These are phyloP conservation scores for Phaffia rhodozyma DNA, from an alignment of 1,284 basidiomycete species.

Conservation along the genomic window DNA sequence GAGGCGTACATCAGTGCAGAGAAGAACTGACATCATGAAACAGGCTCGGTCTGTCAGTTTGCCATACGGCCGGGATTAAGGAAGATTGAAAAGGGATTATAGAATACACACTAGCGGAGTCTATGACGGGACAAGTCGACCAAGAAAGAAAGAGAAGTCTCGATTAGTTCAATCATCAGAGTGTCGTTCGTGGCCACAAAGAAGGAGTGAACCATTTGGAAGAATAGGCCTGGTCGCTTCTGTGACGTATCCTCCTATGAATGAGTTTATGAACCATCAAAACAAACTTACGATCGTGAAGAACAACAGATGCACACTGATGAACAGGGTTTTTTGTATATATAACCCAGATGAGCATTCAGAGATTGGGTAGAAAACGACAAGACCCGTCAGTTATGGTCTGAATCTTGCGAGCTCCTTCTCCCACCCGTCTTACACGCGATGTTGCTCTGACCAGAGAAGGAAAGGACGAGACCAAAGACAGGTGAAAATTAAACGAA, in stretches of 20 bases:
- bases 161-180: not conserved
- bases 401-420: not conserved
- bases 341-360: not conserved
- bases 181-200: not conserved
- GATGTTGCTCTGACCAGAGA: not conserved
- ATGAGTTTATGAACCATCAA: not conserved
- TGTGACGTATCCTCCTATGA: not conserved
- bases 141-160: not conserved
- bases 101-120: not conserved
- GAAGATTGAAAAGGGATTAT: not conserved
- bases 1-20: slow-evolving; percentile 38
- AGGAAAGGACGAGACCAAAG: not conserved
- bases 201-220: not conserved
- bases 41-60: not conserved
- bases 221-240: not conserved
- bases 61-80: not conserved
- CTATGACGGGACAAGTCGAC: not conserved
- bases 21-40: slow-evolving; percentile 28
- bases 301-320: not conserved
- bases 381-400: not conserved
- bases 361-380: slow-evolving; percentile 10
- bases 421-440: not conserved
- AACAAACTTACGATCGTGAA: not conserved
- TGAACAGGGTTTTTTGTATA: not conserved
- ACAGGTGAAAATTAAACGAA: not conserved